These are phyloP conservation scores for Pestalotiopsis fici DNA, from an alignment of 2,329 filamentous ascomycete genomes.

Conservation along the genomic window DNA sequence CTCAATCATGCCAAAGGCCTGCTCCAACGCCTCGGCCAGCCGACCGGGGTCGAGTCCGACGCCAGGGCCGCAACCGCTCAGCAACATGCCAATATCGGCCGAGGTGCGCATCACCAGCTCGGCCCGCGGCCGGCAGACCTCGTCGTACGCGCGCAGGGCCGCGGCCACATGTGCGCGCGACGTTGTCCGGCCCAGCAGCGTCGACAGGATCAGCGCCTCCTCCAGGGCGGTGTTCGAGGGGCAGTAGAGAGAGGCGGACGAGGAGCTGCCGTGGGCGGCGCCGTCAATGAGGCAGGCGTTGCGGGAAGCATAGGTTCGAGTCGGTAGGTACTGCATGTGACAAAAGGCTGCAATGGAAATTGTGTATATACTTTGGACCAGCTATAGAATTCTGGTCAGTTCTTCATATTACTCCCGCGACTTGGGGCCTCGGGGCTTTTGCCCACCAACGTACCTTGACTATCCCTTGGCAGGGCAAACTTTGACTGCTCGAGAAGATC, in stretches of 20 bases:
- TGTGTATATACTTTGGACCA: conserved; percentile 30
- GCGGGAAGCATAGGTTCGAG: conserved; percentile 20
- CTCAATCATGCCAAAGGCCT: conserved; percentile 20
- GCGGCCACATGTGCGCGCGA: conserved; percentile 20
- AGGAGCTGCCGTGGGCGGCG: conserved; percentile 23
- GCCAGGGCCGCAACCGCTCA: conserved; percentile 21
- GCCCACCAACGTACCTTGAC: conserved; percentile 30
- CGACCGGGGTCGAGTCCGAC: conserved; percentile 18
- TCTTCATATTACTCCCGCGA: no score
- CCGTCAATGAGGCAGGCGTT: conserved; percentile 26
- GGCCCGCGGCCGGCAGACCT: conserved; percentile 26
- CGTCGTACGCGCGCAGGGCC: conserved; percentile 28
- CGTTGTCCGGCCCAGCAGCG: conserved; percentile 22
- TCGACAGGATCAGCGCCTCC: conserved; percentile 26
- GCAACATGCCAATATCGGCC: conserved; percentile 17
- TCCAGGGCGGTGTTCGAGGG: conserved; percentile 20
- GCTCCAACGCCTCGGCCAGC: conserved; percentile 14
- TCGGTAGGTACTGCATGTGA: conserved; percentile 21
- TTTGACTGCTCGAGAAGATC: conserved; percentile 20
- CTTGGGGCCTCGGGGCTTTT: no score
- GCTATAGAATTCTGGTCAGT: conserved; percentile 14
- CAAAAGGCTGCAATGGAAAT: conserved; percentile 28
- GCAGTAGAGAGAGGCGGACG: conserved; percentile 12
- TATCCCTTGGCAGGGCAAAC: conserved; percentile 25
- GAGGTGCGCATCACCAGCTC: conserved; percentile 19